These are phyloP conservation scores for Pseudogymnoascus sp. DNA, from an alignment of 2,329 filamentous ascomycete species.

Conservation along the genomic window DNA sequence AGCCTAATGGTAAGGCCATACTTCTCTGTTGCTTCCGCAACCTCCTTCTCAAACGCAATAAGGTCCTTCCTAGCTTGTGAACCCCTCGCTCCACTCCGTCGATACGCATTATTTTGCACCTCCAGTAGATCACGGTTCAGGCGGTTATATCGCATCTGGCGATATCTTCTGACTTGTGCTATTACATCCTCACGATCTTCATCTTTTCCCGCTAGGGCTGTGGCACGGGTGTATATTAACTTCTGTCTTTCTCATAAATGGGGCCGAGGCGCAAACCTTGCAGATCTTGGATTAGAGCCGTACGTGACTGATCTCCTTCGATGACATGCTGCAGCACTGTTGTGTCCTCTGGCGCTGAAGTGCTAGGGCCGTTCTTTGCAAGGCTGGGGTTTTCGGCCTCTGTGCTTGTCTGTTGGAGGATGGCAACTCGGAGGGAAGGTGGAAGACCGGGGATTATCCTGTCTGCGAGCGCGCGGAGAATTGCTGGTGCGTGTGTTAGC, in stretches of 20 bases:
- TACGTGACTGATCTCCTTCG: slow-evolving; percentile 12
- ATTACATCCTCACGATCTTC: slow-evolving; percentile 47
- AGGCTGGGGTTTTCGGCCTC: slow-evolving; percentile 31
- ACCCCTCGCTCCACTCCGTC: slow-evolving; percentile 69
- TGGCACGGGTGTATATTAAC: neutral
- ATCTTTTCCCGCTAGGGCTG: slow-evolving; percentile 53
- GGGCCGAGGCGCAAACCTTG: neutral
- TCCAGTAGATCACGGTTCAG: slow-evolving; percentile 58
- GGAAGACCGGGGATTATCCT: slow-evolving; percentile 73
- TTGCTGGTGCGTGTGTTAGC: slow-evolving; percentile 37
- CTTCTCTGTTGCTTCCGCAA: slow-evolving; percentile 42
- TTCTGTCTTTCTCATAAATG: neutral
- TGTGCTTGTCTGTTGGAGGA: slow-evolving; percentile 58
- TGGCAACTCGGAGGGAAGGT: slow-evolving; percentile 55
- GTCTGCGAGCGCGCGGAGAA: slow-evolving; percentile 68
- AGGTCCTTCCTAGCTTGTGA: slow-evolving; percentile 69
- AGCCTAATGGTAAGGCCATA: slow-evolving; percentile 18
- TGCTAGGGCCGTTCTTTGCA: slow-evolving; percentile 19
- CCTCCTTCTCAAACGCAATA: slow-evolving; percentile 58
- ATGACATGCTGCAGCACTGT: neutral
- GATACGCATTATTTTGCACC: slow-evolving; percentile 63
- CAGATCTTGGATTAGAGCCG: slow-evolving; percentile 9
- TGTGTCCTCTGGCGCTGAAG: neutral
- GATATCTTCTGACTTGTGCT: slow-evolving; percentile 52
- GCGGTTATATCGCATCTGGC: slow-evolving; percentile 55